Evolutionary conservation across 495 filamentous ascomycete genomes (phyloP).

Genomic region (Entonaema liquescens): DNA sequence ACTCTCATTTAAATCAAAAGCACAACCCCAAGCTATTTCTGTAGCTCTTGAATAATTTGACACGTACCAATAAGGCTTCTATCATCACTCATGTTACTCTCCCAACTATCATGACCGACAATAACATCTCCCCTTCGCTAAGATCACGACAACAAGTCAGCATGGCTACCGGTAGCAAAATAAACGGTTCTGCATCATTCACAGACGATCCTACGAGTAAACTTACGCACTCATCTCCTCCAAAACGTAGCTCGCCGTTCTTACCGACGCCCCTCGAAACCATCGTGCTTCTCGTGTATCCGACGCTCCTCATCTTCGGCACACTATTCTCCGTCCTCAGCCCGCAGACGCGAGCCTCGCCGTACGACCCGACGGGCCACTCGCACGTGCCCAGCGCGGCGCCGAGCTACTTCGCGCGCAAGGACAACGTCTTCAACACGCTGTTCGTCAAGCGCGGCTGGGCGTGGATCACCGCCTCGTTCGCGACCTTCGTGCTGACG

Average conservation of each 20-base stretch:
- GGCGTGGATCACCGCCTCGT: slow-evolving; percentile 83
- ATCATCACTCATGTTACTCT: background rate
- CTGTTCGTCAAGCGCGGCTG: slow-evolving; percentile 95
- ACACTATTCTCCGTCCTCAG: slow-evolving; percentile 81
- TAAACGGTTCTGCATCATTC: slow-evolving; percentile 2
- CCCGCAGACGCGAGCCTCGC: slow-evolving; percentile 67
- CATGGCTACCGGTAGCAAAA: slow-evolving; percentile 10
- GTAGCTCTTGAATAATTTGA: background rate
- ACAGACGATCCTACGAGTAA: background rate
- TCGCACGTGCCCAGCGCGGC: slow-evolving; percentile 65
- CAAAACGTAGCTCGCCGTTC: slow-evolving; percentile 55
- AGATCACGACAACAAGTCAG: slow-evolving; percentile 28
- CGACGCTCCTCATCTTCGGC: slow-evolving; percentile 77
- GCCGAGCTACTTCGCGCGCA: slow-evolving; percentile 91
- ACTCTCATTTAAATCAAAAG: background rate
- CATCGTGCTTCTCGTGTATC: slow-evolving; percentile 73
- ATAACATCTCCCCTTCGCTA: slow-evolving; percentile 12
- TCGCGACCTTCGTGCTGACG: slow-evolving; percentile 67
- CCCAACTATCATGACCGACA: slow-evolving; percentile 24
- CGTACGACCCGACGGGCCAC: slow-evolving; percentile 64
- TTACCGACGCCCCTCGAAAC: slow-evolving; percentile 70
- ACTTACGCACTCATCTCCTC: background rate
- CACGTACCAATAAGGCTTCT: background rate
- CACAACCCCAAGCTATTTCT: background rate
- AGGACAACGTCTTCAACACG: slow-evolving; percentile 88